Conservation (phyloP, 495 filamentous ascomycete species). For the Platismatia glauca region DNA sequence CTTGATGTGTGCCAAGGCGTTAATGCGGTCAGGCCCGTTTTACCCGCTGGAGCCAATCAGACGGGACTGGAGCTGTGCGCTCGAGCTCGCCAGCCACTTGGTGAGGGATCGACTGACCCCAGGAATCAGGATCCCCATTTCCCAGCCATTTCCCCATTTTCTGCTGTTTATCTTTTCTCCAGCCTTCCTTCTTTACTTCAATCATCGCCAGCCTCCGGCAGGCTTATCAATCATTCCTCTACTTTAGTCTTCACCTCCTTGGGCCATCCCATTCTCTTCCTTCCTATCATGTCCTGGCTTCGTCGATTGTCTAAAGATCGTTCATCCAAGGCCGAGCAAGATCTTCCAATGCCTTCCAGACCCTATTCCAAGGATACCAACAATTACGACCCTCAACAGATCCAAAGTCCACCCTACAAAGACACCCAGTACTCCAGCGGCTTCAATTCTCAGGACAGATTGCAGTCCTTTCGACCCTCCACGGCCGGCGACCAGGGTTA, state of each 20-base stretch:
- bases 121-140: no score
- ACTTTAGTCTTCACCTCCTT: neutral
- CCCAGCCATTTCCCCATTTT: no score
- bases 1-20: neutral
- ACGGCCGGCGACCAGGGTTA: conserved; percentile 22
- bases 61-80: neutral
- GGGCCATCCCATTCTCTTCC: neutral
- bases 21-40: neutral
- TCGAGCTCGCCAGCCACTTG: neutral
- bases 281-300: conserved; percentile 27
- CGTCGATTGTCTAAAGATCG: conserved; percentile 26
- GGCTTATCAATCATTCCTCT: conserved; percentile 5
- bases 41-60: neutral
- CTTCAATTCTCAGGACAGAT: conserved; percentile 25
- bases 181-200: conserved; percentile 4
- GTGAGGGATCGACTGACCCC: no score
- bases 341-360: conserved; percentile 23
- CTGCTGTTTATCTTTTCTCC: no score
- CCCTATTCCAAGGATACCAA: conserved; percentile 15
- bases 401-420: conserved; percentile 23
- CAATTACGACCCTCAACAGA: conserved; percentile 15
- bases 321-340: conserved; percentile 23
- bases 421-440: conserved; percentile 26
- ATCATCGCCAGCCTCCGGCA: conserved; percentile 11
- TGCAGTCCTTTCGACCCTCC: conserved; percentile 24